Conservation (phyloP, 1,284 basidiomycete genomes). For the Marasmius oreades region DNA sequence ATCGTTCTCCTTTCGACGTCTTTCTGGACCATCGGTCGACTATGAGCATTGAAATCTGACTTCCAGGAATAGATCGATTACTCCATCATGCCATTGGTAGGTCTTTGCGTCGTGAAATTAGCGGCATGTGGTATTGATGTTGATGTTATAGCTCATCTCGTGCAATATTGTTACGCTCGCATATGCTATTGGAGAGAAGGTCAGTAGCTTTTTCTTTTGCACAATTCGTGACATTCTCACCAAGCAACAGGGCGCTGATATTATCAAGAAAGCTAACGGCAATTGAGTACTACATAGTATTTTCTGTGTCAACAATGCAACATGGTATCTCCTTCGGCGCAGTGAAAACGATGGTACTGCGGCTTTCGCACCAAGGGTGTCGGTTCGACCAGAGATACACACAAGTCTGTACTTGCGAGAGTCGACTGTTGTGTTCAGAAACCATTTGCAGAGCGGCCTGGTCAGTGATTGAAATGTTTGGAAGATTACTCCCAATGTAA, state of each 20-base stretch:
- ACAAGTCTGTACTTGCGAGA: no score
- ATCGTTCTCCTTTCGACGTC: constrained; percentile 66
- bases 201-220: not conserved
- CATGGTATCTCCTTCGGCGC: no score
- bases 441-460: no score
- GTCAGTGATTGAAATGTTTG: no score
- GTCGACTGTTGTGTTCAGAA: no score
- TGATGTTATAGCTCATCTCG: not conserved
- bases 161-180: constrained; percentile 4
- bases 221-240: not conserved
- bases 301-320: no score
- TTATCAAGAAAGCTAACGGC: not conserved
- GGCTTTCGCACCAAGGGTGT: no score
- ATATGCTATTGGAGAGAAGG: constrained; percentile 7
- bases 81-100: constrained; percentile 7
- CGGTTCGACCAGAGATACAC: no score
- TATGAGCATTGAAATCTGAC: not conserved
- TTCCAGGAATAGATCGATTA: constrained; percentile 2
- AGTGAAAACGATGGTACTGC: no score
- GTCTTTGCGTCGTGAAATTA: not conserved
- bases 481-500: no score
- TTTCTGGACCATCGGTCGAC: constrained; percentile 78
- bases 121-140: not conserved
- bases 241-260: not conserved
- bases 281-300: no score